phyloP scores from a whole-genome alignment of 2,329 filamentous ascomycete species.

The Phaeomoniella chlamydospora region DNA sequence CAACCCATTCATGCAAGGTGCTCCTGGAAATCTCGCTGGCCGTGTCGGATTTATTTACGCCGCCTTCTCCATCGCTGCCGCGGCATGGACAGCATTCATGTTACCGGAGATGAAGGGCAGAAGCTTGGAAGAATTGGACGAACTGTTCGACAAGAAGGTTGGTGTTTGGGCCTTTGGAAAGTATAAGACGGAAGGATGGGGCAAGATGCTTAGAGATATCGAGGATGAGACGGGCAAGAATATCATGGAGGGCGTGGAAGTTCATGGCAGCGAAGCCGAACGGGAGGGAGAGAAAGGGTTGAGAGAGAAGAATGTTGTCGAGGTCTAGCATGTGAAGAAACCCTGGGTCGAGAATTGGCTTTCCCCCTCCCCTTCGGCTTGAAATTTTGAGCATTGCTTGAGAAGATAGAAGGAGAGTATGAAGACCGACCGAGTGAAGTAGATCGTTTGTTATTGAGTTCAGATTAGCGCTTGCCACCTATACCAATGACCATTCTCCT shows the following conservation, averaged over 20 bases:
- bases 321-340: no score
- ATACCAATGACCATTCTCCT: no score
- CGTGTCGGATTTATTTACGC: conserved; percentile 7
- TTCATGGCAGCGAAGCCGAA: neutral
- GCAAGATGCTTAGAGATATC: neutral
- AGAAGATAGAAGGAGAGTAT: no score
- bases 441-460: no score
- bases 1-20: conserved; percentile 16
- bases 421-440: no score
- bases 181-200: conserved; percentile 3
- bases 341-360: no score
- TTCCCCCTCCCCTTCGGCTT: no score
- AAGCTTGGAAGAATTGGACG: conserved; percentile 14
- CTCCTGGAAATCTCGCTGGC: conserved; percentile 8
- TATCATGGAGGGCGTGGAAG: neutral
- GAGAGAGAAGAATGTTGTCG: neutral
- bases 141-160: conserved; percentile 12
- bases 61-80: conserved; percentile 9
- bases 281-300: neutral
- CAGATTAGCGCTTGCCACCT: no score
- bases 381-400: no score
- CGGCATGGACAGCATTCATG: conserved; percentile 12
- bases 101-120: conserved; percentile 14
- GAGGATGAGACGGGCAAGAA: neutral
- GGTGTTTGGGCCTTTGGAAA: conserved; percentile 5